Percentiles rank a stretch among this genome's conserved stretches.
phyloP scores from a whole-genome alignment of 345 rosid genomes.

The Heritiera littoralis region DNA sequence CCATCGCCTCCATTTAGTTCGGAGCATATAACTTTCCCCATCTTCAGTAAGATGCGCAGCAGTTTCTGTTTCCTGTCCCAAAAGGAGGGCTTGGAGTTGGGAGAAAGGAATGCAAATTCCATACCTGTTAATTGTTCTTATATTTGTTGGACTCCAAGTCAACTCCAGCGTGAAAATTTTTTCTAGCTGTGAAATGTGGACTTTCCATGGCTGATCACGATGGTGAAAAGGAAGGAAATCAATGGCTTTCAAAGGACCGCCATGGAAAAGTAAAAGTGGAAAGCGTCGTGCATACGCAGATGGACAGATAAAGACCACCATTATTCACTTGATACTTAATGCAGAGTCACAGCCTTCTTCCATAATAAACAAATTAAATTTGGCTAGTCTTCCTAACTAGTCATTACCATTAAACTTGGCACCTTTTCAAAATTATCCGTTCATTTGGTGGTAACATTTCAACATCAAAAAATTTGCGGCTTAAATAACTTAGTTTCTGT shows the following conservation, averaged over 20 bases:
- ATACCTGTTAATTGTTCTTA: background rate
- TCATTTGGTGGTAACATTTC: no score
- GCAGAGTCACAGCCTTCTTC: background rate
- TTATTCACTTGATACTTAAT: background rate
- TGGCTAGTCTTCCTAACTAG: no score
- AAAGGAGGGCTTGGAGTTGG: background rate
- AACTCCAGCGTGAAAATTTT: background rate
- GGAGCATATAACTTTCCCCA: slow-evolving; percentile 32
- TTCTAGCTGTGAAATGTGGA: background rate
- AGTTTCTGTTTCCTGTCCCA: background rate
- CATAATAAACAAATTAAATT: no score
- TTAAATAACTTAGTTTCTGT: no score
- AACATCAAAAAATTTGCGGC: no score
- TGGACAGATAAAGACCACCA: background rate
- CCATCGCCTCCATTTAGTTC: background rate
- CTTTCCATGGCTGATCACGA: background rate
- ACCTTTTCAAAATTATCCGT: no score
- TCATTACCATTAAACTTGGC: no score
- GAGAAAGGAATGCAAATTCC: background rate
- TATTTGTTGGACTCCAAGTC: background rate
- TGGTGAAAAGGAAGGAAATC: background rate
- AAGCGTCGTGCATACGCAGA: background rate
- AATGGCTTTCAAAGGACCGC: background rate
- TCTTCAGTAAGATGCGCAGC: background rate
- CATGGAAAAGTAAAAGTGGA: background rate